Base-by-base conservation (phyloP, 2,329 filamentous ascomycete species). In the Periconia macrospinosa region DNA sequence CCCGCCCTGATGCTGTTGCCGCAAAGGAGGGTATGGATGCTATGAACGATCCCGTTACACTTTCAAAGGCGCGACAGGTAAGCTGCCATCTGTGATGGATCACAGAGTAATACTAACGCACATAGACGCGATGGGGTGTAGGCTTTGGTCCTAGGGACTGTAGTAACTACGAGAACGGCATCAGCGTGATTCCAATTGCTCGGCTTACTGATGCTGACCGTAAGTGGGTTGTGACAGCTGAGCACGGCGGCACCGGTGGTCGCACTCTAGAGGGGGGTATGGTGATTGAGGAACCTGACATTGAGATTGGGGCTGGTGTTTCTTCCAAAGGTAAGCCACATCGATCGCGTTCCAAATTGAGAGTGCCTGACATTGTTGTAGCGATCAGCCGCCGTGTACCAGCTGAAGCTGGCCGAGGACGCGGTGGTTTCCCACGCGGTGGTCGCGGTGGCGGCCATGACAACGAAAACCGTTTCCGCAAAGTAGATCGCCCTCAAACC, bases 131-230 rank as follows among this genome's bases (percentile, higher is more conserved):
- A 60, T 99, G 94, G 94, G 94, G 94, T 61, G 94, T 99, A 46
- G 94, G 94, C 15, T 99, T 97, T 68, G 94, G 94, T 2, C 94
- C 94, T 44, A 87, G 94, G 68, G 94, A 99, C 73, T 99, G 94
- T 80, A 96, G 92, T 72, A 92, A 99, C 75, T 99, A 99, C 75
- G 83, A 87, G 61, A 94, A 88, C 11, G 94, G 94, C 47, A 83
- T 97, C 74, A 97, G 92, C 72, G 79, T 96, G 50, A 97, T 99
- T 59, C 94, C 94, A 1, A 94, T 99, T 60, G 84, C 88, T 64
- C 89, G 92, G 66, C 84, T 99, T 52, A 99, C 94, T 1, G 94
- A 99, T 63, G 94, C 94, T 23, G 94, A 99, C 76, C 86, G 91
- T 57, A 97, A 97, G 75, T 99, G 94, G 94, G 91, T 97, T 82